Evolutionary conservation across 768 basidiomycete genomes (phyloP).

Genomic region (Leccinum broughii): DNA sequence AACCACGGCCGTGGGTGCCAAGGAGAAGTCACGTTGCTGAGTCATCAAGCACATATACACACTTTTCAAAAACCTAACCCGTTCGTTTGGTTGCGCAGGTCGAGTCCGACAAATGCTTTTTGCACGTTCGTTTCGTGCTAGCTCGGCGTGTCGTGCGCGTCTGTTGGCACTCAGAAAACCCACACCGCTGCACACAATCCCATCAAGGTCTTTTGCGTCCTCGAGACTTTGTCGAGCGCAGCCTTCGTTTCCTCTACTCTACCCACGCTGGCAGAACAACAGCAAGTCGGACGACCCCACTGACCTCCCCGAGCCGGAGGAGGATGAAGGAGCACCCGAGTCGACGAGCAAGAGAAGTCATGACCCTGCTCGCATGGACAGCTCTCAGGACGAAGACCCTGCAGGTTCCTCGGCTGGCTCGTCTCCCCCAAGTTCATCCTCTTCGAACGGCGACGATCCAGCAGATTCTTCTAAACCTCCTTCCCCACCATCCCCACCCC

Average conservation of each 20-base stretch:
- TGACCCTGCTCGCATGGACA: constrained; percentile 24
- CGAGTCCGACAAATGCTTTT: constrained; percentile 22
- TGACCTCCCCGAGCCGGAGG: constrained; percentile 26
- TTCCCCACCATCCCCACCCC: constrained; percentile 37
- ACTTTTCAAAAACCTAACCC: neutral
- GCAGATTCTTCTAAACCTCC: constrained; percentile 31
- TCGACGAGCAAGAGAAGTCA: constrained; percentile 15
- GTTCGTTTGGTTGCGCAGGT: constrained; percentile 18
- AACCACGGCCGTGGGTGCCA: too few relatives aligned
- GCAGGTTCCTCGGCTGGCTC: constrained; percentile 34
- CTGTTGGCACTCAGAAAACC: constrained; percentile 12
- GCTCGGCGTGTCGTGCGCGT: constrained; percentile 11
- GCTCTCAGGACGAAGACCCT: constrained; percentile 33
- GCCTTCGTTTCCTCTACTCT: constrained; percentile 32
- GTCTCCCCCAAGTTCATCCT: constrained; percentile 30
- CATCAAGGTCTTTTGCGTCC: constrained; percentile 29
- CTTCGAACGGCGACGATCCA: constrained; percentile 38
- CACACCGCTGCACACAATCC: constrained; percentile 10
- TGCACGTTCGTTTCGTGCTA: constrained; percentile 20
- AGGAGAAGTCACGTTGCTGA: neutral
- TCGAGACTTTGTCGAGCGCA: constrained; percentile 26
- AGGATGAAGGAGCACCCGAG: constrained; percentile 27
- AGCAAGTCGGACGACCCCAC: constrained; percentile 29
- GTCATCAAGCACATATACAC: neutral
- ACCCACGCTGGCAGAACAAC: constrained; percentile 43